Evolutionary conservation across 352 stramenopile genomes (phyloP).

Genomic region (Peronospora destructor): DNA sequence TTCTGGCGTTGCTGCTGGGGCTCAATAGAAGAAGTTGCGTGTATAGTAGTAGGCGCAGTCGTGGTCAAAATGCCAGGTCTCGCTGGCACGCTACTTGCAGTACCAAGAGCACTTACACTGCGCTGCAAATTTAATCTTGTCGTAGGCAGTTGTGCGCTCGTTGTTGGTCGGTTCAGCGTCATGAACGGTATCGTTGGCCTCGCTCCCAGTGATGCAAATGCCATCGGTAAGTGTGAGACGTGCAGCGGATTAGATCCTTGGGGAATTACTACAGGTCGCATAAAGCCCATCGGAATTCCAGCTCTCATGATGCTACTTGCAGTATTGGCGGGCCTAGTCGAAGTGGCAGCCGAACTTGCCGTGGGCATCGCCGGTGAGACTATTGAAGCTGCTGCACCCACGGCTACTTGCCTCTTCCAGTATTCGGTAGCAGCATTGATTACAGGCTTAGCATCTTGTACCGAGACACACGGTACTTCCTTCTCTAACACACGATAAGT

Average conservation of each 20-base stretch:
- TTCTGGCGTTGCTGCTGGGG: slow-evolving; percentile 25
- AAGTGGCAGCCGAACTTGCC: neutral
- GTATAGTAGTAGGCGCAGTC: slow-evolving; percentile 4
- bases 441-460: neutral
- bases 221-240: slow-evolving; percentile 21
- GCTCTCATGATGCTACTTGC: slow-evolving; percentile 15
- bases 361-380: neutral
- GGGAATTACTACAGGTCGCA: slow-evolving; percentile 19
- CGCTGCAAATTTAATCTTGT: slow-evolving; percentile 7
- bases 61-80: slow-evolving; percentile 5
- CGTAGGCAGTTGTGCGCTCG: slow-evolving; percentile 3
- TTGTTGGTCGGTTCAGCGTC: slow-evolving; percentile 15
- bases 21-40: slow-evolving; percentile 4
- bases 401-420: slow-evolving; percentile 15
- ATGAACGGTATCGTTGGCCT: slow-evolving; percentile 20
- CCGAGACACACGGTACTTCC: slow-evolving; percentile 8
- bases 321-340: slow-evolving; percentile 6
- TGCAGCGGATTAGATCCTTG: slow-evolving; percentile 19
- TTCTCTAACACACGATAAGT: slow-evolving; percentile 35
- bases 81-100: neutral
- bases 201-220: slow-evolving; percentile 22
- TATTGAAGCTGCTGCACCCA: slow-evolving; percentile 1
- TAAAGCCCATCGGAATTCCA: slow-evolving; percentile 27
- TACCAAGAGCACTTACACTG: slow-evolving; percentile 6
- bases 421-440: slow-evolving; percentile 13